These are phyloP conservation scores for Ilyonectria sp. DNA, from an alignment of 2,329 filamentous ascomycete genomes.

Conservation along the genomic window DNA sequence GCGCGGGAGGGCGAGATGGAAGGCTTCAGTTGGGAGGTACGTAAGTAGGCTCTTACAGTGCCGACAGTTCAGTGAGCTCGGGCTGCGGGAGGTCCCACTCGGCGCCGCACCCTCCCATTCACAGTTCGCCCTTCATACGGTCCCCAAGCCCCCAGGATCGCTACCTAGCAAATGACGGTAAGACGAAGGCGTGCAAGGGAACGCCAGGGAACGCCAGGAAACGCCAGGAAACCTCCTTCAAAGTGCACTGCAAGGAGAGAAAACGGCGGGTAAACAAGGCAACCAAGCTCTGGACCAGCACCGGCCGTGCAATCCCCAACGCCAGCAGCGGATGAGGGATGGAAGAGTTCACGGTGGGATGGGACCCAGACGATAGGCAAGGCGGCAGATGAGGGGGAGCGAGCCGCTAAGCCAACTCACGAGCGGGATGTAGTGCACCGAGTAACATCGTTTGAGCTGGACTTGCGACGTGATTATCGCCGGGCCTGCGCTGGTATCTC, in stretches of 20 bases:
- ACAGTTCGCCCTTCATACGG: neutral
- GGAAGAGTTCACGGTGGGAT: neutral
- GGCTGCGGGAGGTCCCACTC: constrained; percentile 20
- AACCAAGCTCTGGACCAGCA: neutral
- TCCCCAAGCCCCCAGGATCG: neutral
- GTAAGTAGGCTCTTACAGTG: constrained; percentile 27
- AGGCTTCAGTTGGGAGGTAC: constrained; percentile 12
- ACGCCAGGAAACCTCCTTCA: neutral
- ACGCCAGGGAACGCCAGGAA: neutral
- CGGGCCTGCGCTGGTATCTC: constrained; percentile 11
- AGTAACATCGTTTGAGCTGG: constrained; percentile 10
- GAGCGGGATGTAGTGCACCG: neutral
- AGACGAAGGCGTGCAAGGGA: neutral
- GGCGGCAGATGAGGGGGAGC: constrained; percentile 13
- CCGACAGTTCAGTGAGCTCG: constrained; percentile 18
- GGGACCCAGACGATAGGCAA: neutral
- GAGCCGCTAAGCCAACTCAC: constrained; percentile 9
- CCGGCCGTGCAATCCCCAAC: neutral
- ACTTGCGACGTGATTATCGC: constrained; percentile 14
- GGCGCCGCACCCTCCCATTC: constrained; percentile 7
- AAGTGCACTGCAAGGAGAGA: neutral
- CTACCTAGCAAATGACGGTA: neutral
- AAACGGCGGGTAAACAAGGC: neutral
- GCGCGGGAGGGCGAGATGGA: neutral
- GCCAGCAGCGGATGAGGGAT: neutral